Evolutionary conservation across 2,329 filamentous ascomycete genomes (phyloP).

Genomic region (Sporothrix brunneoviolacea): DNA sequence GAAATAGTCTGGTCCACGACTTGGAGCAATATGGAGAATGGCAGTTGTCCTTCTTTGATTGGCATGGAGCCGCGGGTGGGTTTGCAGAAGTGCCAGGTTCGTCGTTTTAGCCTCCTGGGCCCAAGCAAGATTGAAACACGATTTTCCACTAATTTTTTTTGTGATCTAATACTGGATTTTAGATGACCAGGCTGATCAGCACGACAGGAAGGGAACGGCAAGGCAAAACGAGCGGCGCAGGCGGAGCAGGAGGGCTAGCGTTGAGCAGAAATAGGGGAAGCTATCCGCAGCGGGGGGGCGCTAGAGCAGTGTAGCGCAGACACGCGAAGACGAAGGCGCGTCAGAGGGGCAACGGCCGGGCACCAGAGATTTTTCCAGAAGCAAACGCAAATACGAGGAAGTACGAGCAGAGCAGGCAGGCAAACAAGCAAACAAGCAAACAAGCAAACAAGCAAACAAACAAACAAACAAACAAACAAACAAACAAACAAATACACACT

Average conservation of each 20-base stretch:
- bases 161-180: too few species aligned
- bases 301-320: background rate
- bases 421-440: too few species aligned
- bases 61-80: background rate
- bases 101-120: slow-evolving; percentile 7
- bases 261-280: background rate
- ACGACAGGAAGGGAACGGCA: background rate
- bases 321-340: background rate
- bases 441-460: background rate
- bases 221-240: background rate
- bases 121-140: slow-evolving; percentile 2
- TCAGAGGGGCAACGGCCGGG: background rate
- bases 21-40: too few species aligned
- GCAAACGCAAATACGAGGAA: background rate
- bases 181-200: slow-evolving; percentile 4
- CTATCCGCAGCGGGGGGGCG: slow-evolving; percentile 1
- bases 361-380: slow-evolving; percentile 5
- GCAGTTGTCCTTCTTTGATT: too few species aligned
- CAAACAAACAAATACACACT: too few species aligned
- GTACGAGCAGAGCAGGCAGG: too few species aligned
- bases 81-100: background rate
- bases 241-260: background rate
- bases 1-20: too few species aligned
- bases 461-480: background rate
- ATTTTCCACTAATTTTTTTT: too few species aligned